Evolutionary conservation across 2,329 filamentous ascomycete genomes (phyloP).

Genomic region (Diaporthe sp.): DNA sequence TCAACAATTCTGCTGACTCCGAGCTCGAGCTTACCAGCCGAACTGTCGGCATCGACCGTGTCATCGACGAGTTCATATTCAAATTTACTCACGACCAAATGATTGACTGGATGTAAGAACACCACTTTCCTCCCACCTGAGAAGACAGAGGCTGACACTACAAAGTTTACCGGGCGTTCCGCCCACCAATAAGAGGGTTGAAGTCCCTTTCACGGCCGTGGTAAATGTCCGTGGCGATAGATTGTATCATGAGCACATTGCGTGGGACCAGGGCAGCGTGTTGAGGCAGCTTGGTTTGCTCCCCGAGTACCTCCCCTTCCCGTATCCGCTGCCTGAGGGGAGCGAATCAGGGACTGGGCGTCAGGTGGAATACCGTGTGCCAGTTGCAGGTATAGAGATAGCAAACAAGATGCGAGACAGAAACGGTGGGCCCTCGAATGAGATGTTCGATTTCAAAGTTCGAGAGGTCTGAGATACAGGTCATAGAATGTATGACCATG

Average conservation of each 20-base stretch:
- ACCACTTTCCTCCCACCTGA: not conserved
- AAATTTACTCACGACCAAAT: conserved; percentile 70
- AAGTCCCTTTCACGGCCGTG: conserved; percentile 72
- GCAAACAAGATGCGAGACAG: conserved; percentile 58
- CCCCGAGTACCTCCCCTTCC: conserved; percentile 73
- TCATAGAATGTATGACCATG: not conserved
- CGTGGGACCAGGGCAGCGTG: conserved; percentile 75
- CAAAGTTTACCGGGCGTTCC: conserved; percentile 63
- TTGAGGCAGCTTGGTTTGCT: conserved; percentile 71
- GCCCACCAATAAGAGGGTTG: conserved; percentile 62
- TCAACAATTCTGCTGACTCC: conserved; percentile 75
- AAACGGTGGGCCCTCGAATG: conserved; percentile 65
- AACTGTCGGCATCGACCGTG: conserved; percentile 76
- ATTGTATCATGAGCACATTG: conserved; percentile 77
- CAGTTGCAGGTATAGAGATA: conserved; percentile 67
- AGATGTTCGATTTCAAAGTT: conserved; percentile 56
- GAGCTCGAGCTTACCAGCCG: conserved; percentile 76
- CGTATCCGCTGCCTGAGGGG: conserved; percentile 59
- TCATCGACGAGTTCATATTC: conserved; percentile 78
- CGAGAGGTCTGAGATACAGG: conserved; percentile 37
- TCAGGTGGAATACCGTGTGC: conserved; percentile 67
- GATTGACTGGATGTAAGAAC: conserved; percentile 76
- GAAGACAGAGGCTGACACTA: conserved; percentile 10
- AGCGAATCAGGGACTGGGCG: conserved; percentile 44
- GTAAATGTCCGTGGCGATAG: conserved; percentile 76